Evolutionary conservation across 805 yeast species (phyloP), one percentile per base, ranked within the genome.

Genomic region (Peterozyma toletana): DNA sequence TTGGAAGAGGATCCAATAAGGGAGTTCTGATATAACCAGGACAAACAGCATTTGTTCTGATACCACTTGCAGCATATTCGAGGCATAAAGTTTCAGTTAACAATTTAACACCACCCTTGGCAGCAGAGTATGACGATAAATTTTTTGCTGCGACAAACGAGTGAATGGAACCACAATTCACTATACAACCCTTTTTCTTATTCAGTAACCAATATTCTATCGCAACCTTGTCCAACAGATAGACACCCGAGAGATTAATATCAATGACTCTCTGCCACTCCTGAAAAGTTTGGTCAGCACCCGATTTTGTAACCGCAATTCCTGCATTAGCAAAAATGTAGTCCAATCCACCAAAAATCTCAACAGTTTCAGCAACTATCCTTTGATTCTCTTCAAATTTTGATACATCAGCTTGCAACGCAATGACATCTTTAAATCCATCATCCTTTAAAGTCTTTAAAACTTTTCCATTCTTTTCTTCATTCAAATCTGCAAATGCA

Each of bases 261-360:
- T 43, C 46, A 16, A 47, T 42, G 9, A 47, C 45, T 31, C 46
- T 37, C 13, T 46, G 45, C 39, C 45, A 50, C 29, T 49, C 48
- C 7, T 47, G 49, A n/a, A 38, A 42, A 11, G 51, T 39, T 31
- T 45, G 40, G 9, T 51, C 52, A 29, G 42, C 46, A 9, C 37
- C 35, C 2, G 51, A 43, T 29, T 29, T 35, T n/a, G 43, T 21
- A 5, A 44, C 15, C 11, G 44, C 47, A 38, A 48, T 39, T 33
- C 53, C 56, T 11, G 53, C 54, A 46, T 53, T 53, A 7, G 27
- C 27, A 21, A 21, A 21, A 7, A 53, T 48, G 16, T 46, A 33
- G 35, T 51, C 54, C 15, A 51, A 31, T 11, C 43, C 39, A 30
- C 49, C 47, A 38, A 46, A 47, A n/a, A 13, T 33, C 7, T 41